A percentile compares a stretch with the other conserved stretches of the same genome.
Evolutionary conservation across 208 protist species (phyloP).

Genomic region (Naegleria gruberi): DNA sequence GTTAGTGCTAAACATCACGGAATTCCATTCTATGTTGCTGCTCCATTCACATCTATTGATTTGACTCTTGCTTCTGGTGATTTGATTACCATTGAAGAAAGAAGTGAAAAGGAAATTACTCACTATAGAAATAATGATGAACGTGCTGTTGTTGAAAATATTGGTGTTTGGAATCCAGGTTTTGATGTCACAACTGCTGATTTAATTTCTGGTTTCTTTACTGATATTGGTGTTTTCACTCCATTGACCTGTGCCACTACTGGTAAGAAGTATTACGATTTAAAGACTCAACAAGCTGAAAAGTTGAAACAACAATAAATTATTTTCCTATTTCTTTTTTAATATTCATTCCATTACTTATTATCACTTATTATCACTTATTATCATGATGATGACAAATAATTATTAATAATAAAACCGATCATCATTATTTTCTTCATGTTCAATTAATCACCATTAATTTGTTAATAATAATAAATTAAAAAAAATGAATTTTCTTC

Average conservation of each 20-base stretch:
- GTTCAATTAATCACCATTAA: too few species aligned
- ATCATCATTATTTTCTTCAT: too few species aligned
- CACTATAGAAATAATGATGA: slow-evolving; percentile 53
- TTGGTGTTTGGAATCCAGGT: slow-evolving; percentile 86
- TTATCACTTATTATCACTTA: too few species aligned
- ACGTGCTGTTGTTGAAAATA: slow-evolving; percentile 66
- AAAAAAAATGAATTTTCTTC: neutral
- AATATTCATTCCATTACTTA: too few species aligned
- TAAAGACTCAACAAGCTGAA: neutral
- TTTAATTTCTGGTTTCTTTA: slow-evolving; percentile 86
- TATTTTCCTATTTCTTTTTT: too few species aligned
- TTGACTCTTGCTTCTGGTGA: slow-evolving; percentile 59
- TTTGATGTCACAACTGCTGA: slow-evolving; percentile 89
- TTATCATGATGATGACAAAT: too few species aligned
- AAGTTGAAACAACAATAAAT: neutral
- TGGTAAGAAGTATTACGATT: neutral
- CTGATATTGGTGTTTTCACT: slow-evolving; percentile 64
- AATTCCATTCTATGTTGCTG: slow-evolving; percentile 80
- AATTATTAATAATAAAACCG: too few species aligned
- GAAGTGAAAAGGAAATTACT: slow-evolving; percentile 73
- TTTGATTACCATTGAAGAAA: slow-evolving; percentile 80
- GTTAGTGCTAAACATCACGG: slow-evolving; percentile 73
- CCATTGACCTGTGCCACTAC: neutral
- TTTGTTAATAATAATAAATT: neutral
- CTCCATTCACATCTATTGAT: slow-evolving; percentile 77